Evolutionary conservation across 148 eudicot genomes (phyloP), one percentile per base, ranked within the genome.

Genomic region (Persicaria tinctoria): DNA sequence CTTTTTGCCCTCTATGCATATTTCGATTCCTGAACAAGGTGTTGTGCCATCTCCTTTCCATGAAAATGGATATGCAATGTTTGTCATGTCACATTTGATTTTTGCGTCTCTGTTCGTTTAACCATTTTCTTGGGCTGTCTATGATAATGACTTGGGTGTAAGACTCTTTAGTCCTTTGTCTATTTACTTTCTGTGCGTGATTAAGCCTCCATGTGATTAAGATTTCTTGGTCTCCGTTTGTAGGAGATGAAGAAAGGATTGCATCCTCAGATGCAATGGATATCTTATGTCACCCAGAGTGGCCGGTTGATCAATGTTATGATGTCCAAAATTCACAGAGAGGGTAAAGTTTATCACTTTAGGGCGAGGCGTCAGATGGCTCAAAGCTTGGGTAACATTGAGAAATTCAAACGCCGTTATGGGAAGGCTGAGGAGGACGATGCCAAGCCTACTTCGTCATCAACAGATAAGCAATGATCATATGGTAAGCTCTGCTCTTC

Each of bases 341-440:
- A 73, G 62, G 96, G 97, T 72, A 94, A 94, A 84, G 97, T 91
- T 38, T 87, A 88, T 82, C 98, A 92, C 79, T 79, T 87, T 47
- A 85, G 96, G 78, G 97, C 93, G 5, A 87, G 83, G 72, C 81
- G 90, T 56, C 91, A 91, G 82, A 91, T 87, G 96, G 93, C 96
- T 77, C 82, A 88, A 74, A 87, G 86, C 78, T 68, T 88, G 49
- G 93, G 96, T 5, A 90, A 87, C 84, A 83, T 92, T 57, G 96
- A 93, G 75, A 94, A 89, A 84, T 94, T 85, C 74, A 88, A 90
- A 55, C 88, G 91, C 17, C 93, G 96, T 44, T 90, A 88, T 78
- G 90, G 79, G 71, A 78, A 81, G 73, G 80, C 80, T 8, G 97
- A 86, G 75, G 83, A 79, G 56, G 84, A 77, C 14, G 86, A 44